phyloP scores from a whole-genome alignment of 345 rosid species.

The Pugionium cornutum region DNA sequence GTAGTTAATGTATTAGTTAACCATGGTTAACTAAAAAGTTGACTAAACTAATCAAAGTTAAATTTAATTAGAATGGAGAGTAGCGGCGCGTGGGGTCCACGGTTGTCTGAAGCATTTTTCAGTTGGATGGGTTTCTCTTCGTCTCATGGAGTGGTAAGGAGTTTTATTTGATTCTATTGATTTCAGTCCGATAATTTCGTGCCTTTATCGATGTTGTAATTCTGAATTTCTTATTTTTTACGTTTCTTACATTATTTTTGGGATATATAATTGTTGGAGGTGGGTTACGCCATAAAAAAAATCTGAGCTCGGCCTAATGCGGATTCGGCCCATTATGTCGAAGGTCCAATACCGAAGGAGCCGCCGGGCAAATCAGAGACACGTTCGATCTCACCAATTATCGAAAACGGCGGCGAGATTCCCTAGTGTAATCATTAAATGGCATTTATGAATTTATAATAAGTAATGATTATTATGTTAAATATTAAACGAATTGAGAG shows the following conservation, averaged over 20 bases:
- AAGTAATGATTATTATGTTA: too few species aligned
- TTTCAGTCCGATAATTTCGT: conserved; percentile 37
- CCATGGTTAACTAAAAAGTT: conserved; percentile 40
- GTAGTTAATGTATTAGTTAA: conserved; percentile 22
- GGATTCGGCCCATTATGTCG: too few species aligned
- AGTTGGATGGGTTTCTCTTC: conserved; percentile 24
- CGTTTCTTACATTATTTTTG: background rate
- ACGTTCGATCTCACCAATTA: too few species aligned
- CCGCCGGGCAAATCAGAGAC: too few species aligned
- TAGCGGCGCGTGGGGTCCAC: conserved; percentile 45
- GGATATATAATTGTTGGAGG: too few species aligned
- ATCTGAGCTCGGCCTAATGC: too few species aligned
- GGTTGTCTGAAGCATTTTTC: conserved; percentile 35
- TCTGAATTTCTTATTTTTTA: conserved; percentile 7
- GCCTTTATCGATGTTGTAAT: conserved; percentile 36
- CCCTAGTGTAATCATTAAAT: too few species aligned
- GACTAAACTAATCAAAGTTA: conserved; percentile 39
- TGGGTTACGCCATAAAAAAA: too few species aligned
- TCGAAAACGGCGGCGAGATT: too few species aligned
- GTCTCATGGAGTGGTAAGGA: conserved; percentile 33
- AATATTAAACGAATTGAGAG: too few species aligned
- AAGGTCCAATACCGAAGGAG: too few species aligned
- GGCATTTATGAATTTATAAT: too few species aligned
- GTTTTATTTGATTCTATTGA: conserved; percentile 43
- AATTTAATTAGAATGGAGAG: conserved; percentile 22